These are phyloP conservation scores for Podaxis sp. DNA, from an alignment of 768 basidiomycete species.

Conservation along the genomic window DNA sequence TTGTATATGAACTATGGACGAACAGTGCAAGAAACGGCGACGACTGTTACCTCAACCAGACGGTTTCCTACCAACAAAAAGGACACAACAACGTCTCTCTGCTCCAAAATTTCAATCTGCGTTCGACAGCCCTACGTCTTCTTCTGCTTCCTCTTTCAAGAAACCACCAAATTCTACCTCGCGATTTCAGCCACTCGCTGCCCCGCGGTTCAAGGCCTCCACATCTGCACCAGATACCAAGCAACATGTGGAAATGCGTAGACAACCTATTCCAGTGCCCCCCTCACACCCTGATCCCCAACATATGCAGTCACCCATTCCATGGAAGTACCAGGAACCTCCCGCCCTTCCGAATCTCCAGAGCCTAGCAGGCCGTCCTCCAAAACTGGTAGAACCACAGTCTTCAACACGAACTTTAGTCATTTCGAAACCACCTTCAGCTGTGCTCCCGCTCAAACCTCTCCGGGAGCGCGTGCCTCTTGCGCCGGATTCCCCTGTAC, in stretches of 20 bases:
- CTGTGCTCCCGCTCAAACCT: neutral
- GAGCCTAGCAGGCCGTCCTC: neutral
- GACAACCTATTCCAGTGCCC: neutral
- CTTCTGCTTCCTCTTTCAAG: neutral
- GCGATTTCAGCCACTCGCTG: neutral
- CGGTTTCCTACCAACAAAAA: neutral
- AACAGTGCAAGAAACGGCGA: constrained; percentile 7
- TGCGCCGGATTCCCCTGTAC: neutral
- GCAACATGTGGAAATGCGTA: neutral
- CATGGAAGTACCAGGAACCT: constrained; percentile 1
- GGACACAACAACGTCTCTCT: neutral
- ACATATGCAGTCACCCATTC: neutral
- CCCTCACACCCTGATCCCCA: neutral
- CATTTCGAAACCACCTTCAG: neutral
- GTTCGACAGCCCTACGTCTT: neutral
- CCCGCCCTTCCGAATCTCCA: neutral
- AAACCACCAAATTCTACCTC: neutral
- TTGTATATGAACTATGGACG: neutral
- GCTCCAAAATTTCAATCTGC: constrained; percentile 6
- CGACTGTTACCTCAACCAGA: neutral
- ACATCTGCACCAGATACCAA: neutral
- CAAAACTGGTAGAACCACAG: neutral
- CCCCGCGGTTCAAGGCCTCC: neutral
- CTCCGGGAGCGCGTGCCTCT: neutral
- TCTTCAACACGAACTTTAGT: neutral